Percentiles rank a stretch among this genome's conserved stretches.
Conservation (phyloP, 306 rosid species). For the Lathyrus aphaca region DNA sequence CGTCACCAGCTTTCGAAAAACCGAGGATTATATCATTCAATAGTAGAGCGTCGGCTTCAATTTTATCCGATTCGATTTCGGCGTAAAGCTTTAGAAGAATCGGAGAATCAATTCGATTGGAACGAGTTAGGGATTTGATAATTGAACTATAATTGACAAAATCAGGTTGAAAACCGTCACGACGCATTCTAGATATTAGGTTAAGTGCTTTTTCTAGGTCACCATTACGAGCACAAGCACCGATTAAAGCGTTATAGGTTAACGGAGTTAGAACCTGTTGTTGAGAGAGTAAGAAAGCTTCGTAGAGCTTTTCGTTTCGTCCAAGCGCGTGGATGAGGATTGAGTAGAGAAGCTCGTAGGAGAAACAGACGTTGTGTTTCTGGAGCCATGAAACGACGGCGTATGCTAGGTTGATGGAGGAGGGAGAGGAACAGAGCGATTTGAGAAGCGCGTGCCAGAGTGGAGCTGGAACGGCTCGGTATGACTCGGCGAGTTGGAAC, state of each 20-base stretch:
- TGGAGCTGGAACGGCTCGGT: constrained; percentile 83
- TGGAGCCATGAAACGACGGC: constrained; percentile 87
- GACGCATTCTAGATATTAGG: constrained; percentile 81
- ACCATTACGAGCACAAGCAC: constrained; percentile 86
- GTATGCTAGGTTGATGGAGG: constrained; percentile 68
- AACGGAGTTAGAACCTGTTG: constrained; percentile 69
- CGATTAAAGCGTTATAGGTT: constrained; percentile 84
- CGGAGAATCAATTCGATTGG: constrained; percentile 68
- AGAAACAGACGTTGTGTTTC: constrained; percentile 87
- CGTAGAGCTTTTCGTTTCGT: constrained; percentile 84
- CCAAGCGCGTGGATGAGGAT: constrained; percentile 94
- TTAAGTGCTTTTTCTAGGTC: constrained; percentile 84
- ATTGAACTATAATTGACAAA: constrained; percentile 78
- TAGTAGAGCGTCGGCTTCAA: constrained; percentile 77
- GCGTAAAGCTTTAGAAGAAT: constrained; percentile 71
- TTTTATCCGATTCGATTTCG: constrained; percentile 72
- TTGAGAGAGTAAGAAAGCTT: constrained; percentile 86
- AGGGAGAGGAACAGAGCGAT: constrained; percentile 69
- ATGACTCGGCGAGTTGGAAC: constrained; percentile 79
- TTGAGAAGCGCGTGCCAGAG: constrained; percentile 92
- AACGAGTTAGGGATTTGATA: constrained; percentile 79
- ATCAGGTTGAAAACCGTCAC: constrained; percentile 81
- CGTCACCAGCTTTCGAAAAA: constrained; percentile 81
- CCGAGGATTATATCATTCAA: constrained; percentile 77
- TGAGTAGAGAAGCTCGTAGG: constrained; percentile 86